These are phyloP conservation scores for Scytalidium lignicola DNA, from an alignment of 2,329 filamentous ascomycete genomes.

Conservation along the genomic window DNA sequence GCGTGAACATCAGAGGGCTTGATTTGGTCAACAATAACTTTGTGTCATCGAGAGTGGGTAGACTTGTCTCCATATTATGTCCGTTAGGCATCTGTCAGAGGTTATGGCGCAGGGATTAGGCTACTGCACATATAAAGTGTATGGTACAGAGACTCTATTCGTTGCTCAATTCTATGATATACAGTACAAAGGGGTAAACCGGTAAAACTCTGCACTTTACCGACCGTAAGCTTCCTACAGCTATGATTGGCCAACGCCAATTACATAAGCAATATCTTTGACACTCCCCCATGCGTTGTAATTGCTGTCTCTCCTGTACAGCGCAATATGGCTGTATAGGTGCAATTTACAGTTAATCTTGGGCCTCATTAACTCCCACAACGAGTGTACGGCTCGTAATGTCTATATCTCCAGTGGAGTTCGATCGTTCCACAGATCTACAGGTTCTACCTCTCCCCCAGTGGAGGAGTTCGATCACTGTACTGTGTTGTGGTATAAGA, in stretches of 20 bases:
- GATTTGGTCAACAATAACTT: too few species aligned
- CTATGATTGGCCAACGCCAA: neutral
- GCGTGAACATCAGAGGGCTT: too few species aligned
- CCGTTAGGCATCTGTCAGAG: neutral
- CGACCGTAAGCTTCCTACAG: neutral
- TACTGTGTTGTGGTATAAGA: neutral
- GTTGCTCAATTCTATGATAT: too few species aligned
- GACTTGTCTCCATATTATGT: too few species aligned
- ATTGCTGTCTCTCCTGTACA: neutral
- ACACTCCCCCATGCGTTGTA: neutral
- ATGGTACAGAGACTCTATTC: too few species aligned
- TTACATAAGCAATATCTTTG: neutral
- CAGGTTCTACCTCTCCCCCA: neutral
- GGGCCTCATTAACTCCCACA: neutral
- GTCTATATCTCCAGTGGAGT: neutral
- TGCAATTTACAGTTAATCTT: neutral
- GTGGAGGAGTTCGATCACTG: neutral
- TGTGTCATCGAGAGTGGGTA: too few species aligned
- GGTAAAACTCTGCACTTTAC: neutral
- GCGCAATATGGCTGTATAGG: neutral
- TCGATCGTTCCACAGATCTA: neutral
- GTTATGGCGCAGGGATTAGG: neutral
- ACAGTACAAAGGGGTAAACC: too few species aligned
- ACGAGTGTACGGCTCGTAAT: neutral
- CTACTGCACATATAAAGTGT: too few species aligned